phyloP scores from a whole-genome alignment of 176 grass and related monocot species.

The Musa beccarii region DNA sequence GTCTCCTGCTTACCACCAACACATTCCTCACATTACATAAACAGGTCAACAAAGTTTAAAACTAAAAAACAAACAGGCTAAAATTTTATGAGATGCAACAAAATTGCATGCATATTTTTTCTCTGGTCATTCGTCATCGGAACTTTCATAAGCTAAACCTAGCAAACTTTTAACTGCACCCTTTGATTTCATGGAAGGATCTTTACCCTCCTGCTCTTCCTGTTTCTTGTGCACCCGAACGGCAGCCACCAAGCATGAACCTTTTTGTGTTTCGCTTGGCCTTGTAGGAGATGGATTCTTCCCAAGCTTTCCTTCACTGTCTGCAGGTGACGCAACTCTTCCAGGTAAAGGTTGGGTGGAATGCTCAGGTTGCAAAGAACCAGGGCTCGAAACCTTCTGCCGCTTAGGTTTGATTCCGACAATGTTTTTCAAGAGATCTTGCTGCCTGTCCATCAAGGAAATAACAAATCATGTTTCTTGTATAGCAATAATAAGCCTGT shows the following conservation, averaged over 20 bases:
- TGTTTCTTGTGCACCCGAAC: neutral
- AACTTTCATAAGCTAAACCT: conserved; percentile 72
- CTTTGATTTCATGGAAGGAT: conserved; percentile 10
- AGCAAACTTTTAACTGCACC: conserved; percentile 42
- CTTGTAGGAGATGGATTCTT: conserved; percentile 8
- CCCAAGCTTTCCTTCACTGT: neutral
- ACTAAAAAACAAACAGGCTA: neutral
- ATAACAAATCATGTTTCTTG: neutral
- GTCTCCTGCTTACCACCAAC: neutral
- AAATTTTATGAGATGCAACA: neutral
- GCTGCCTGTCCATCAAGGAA: conserved; percentile 52
- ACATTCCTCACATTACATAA: neutral
- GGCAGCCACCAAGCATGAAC: neutral
- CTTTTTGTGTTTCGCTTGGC: neutral
- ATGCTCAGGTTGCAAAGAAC: conserved; percentile 19
- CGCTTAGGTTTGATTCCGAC: conserved; percentile 81
- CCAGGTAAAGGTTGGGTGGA: conserved; percentile 10
- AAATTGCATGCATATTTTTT: neutral
- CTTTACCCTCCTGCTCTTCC: neutral
- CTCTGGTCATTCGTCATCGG: conserved; percentile 47
- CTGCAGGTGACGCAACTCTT: neutral
- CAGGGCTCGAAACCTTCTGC: conserved; percentile 31
- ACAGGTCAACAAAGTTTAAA: neutral
- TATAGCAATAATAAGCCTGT: neutral
- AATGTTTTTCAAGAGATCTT: conserved; percentile 74